Evolutionary conservation across 1,139 yeast species (phyloP), one percentile per base, ranked within the genome.

Genomic region (Suhomyces maxii): DNA sequence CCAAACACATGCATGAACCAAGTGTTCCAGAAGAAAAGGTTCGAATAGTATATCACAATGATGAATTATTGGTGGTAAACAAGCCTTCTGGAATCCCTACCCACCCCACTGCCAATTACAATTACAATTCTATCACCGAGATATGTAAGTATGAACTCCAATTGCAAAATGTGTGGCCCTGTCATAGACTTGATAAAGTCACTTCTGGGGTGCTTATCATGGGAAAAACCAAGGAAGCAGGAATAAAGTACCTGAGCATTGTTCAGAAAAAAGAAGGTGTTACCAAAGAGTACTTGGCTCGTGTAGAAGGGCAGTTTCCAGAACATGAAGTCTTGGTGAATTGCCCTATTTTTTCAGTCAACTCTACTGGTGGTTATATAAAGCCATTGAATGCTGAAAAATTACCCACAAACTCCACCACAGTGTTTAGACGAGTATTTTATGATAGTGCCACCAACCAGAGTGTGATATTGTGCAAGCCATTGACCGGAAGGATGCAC

Each of bases 41-140:
- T 39, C 25, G 55, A 57, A 37, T 82, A 0, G 57, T 86, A 0
- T 67, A 60, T 55, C 77, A 81, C 49, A 76, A 77, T 56, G 73
- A 70, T 1, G 69, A 77, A 5, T 44, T 81, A 1, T 49, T 88
- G 3, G 89, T 88, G 14, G 72, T 87, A 2, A 75, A 84, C 60
- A 88, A 88, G 57, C 95, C 95, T 0, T 69, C 80, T 8, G 95
- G 95, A 0, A 69, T 87, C 0, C 95, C 95, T 0, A 83, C 88
- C 1, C 96, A 88, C 63, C 95, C 96, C 0, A 80, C 88, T 0
- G 89, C 89, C 4, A 77, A 77, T 45, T 87, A 80, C 58, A 67
- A 68, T 50, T 76, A 73, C 54, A 86, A 88, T 56, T 73, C 89
- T 0, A 59, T 86, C 23, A 79, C 84, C 0, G 89, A 85, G 59